Evolutionary conservation across 331 rosid genomes (phyloP).

Genomic region (Rosa hybrid): DNA sequence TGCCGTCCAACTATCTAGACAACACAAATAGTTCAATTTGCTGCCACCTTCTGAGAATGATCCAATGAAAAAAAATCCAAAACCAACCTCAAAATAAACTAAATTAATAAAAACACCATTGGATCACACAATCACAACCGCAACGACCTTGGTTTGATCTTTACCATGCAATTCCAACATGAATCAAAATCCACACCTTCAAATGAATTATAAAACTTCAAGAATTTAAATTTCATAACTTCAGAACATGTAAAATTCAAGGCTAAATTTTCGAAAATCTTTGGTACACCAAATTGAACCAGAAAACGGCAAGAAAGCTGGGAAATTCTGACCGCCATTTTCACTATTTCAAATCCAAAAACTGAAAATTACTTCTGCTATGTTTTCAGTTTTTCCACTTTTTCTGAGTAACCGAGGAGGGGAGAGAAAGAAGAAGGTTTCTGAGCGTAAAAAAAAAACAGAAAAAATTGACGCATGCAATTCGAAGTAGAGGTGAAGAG

Average conservation of each 20-base stretch:
- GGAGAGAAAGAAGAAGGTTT: constrained; percentile 2
- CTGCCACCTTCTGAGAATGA: background rate
- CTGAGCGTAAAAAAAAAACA: background rate
- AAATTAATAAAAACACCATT: background rate
- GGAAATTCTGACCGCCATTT: constrained; percentile 18
- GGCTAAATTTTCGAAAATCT: constrained; percentile 4
- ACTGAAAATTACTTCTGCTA: background rate
- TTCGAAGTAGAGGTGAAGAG: background rate
- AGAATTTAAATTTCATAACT: background rate
- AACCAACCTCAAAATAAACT: background rate
- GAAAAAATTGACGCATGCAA: constrained; percentile 6
- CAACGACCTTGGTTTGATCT: background rate
- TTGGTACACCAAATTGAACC: background rate
- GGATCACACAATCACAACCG: background rate
- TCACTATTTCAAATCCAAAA: constrained; percentile 17
- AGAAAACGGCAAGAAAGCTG: background rate
- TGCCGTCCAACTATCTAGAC: background rate
- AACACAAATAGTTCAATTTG: constrained; percentile 4
- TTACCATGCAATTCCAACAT: background rate
- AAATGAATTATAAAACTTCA: background rate
- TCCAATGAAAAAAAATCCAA: constrained; percentile 3
- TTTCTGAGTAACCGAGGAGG: constrained; percentile 34
- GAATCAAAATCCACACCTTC: background rate
- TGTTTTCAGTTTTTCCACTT: background rate
- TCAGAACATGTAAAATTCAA: background rate